Conservation (phyloP, 306 rosid genomes). For the Vicia villosa region DNA sequence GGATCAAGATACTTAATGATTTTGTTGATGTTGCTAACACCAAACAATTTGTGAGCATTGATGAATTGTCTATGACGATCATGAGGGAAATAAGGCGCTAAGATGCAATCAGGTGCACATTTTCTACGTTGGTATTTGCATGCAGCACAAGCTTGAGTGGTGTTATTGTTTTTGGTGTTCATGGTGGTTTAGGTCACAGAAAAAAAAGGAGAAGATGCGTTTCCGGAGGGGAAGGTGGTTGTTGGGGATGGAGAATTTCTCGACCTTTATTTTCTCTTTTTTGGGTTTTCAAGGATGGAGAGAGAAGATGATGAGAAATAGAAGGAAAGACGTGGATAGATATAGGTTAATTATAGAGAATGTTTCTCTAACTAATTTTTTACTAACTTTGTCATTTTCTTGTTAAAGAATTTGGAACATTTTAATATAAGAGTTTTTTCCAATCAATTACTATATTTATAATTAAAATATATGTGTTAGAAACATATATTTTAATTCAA, state of each 20-base stretch:
- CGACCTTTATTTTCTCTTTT: conserved; percentile 42
- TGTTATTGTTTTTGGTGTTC: conserved; percentile 47
- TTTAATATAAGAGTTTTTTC: too few species aligned
- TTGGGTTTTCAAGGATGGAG: conserved; percentile 5
- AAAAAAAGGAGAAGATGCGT: conserved; percentile 52
- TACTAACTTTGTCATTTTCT: neutral
- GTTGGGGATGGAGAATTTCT: conserved; percentile 24
- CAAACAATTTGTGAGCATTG: conserved; percentile 82
- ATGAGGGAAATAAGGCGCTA: conserved; percentile 91
- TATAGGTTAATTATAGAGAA: neutral
- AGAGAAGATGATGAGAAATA: conserved; percentile 52
- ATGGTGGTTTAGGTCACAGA: neutral
- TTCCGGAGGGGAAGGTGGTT: conserved; percentile 68
- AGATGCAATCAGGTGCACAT: conserved; percentile 85
- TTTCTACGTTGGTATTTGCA: conserved; percentile 88
- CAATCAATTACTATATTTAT: too few species aligned
- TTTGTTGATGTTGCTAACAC: conserved; percentile 79
- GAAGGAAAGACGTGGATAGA: conserved; percentile 40
- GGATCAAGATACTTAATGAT: conserved; percentile 58
- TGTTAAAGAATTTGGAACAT: neutral
- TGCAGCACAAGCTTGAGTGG: conserved; percentile 89
- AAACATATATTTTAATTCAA: too few species aligned
- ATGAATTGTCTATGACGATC: conserved; percentile 70
- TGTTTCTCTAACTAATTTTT: neutral
- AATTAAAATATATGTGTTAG: too few species aligned